These are phyloP conservation scores for Combretum micranthum DNA, from an alignment of 345 rosid species.

Conservation along the genomic window DNA sequence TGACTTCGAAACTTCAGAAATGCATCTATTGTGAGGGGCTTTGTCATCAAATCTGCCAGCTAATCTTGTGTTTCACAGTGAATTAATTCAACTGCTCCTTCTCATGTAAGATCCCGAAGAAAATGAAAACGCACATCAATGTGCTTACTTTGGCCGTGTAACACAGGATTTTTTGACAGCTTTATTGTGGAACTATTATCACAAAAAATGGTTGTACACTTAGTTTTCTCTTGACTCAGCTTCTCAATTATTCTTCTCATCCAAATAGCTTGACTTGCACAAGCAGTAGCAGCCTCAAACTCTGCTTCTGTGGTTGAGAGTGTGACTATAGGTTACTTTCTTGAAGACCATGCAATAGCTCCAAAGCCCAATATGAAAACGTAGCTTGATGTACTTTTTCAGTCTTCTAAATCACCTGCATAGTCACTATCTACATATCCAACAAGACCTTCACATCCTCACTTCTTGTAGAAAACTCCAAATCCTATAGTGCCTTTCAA, in stretches of 20 bases:
- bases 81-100: no score
- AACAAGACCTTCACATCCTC: no score
- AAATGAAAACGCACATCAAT: no score
- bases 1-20: no score
- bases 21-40: no score
- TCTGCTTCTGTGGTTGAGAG: not conserved
- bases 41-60: no score
- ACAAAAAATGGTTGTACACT: not conserved
- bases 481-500: no score
- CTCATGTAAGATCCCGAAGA: no score
- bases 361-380: not conserved
- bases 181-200: not conserved
- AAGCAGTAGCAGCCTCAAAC: not conserved
- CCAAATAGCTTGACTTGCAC: constrained; percentile 3
- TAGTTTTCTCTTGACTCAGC: not conserved
- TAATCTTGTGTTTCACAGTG: no score
- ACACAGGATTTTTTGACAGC: not conserved
- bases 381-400: not conserved
- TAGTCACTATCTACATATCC: not conserved
- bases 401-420: not conserved
- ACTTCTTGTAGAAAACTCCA: not conserved
- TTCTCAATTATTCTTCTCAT: not conserved
- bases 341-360: not conserved
- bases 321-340: not conserved
- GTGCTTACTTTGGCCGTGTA: constrained; percentile 5